Percentiles rank a stretch among this genome's conserved stretches.
phyloP scores from a whole-genome alignment of 1,139 yeast genomes.

The Candida freyschussii region DNA sequence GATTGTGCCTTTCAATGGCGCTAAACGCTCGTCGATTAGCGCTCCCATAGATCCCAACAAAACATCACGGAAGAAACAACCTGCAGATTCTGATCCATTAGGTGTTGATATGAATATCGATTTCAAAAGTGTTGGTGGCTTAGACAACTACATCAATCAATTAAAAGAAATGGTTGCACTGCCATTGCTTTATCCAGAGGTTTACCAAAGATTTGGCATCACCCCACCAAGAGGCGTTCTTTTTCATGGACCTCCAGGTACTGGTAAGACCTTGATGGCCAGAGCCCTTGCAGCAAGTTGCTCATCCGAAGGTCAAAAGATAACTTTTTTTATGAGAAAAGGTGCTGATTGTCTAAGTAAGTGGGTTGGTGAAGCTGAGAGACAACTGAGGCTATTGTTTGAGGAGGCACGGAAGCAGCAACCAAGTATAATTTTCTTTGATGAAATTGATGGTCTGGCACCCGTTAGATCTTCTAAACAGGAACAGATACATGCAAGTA shows the following conservation, averaged over 20 bases:
- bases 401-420: slow-evolving; percentile 97
- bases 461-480: slow-evolving; percentile 97
- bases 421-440: slow-evolving; percentile 92
- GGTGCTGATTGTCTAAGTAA: slow-evolving; percentile 97
- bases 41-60: slow-evolving; percentile 32
- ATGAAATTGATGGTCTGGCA: slow-evolving; percentile 96
- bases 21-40: slow-evolving; percentile 30
- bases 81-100: slow-evolving; percentile 91
- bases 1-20: slow-evolving; percentile 31
- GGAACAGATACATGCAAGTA: slow-evolving; percentile 97
- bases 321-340: slow-evolving; percentile 95
- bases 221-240: slow-evolving; percentile 98
- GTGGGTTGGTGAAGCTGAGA: slow-evolving; percentile 99
- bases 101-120: slow-evolving; percentile 93
- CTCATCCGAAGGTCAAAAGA: slow-evolving; percentile 70
- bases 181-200: slow-evolving; percentile 90
- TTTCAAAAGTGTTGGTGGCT: slow-evolving; percentile 87
- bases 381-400: slow-evolving; percentile 82
- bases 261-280: slow-evolving; percentile 98
- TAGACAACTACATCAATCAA: slow-evolving; percentile 85
- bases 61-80: slow-evolving; percentile 45
- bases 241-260: slow-evolving; percentile 99
- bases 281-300: slow-evolving; percentile 95
- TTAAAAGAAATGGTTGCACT: slow-evolving; percentile 95
- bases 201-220: slow-evolving; percentile 82